Evolutionary conservation across 2,329 filamentous ascomycete genomes (phyloP).

Genomic region (Aspergillus alliaceus): DNA sequence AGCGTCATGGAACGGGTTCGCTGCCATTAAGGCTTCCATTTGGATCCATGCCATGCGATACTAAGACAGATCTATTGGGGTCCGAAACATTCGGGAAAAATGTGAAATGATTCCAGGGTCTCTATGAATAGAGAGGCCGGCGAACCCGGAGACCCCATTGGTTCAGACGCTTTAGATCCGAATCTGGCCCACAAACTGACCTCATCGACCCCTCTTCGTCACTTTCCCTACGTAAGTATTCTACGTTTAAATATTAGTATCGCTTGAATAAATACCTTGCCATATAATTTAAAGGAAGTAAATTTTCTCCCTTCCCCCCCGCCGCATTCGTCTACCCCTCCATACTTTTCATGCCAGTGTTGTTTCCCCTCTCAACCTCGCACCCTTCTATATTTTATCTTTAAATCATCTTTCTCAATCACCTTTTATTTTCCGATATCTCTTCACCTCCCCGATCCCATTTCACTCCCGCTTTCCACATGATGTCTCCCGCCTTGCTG

Average conservation of each 20-base stretch:
- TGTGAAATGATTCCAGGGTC: not conserved
- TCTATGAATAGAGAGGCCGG: constrained; percentile 6
- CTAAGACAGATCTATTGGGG: not conserved
- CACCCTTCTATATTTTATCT: constrained; percentile 1
- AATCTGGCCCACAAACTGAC: constrained; percentile 25
- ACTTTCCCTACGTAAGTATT: not conserved
- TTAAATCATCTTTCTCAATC: not conserved
- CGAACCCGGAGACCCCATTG: constrained; percentile 24
- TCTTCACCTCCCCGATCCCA: not conserved
- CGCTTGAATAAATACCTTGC: constrained; percentile 3
- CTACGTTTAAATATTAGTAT: constrained; percentile 1
- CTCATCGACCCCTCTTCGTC: constrained; percentile 29
- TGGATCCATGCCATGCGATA: not conserved
- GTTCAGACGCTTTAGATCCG: constrained; percentile 8
- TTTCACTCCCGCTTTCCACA: not conserved
- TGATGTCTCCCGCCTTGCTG: constrained; percentile 46
- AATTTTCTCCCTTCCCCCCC: not conserved
- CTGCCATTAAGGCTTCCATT: constrained; percentile 1
- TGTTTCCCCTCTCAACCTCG: not conserved
- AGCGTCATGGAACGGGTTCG: constrained; percentile 26
- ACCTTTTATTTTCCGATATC: constrained; percentile 1
- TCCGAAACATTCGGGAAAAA: constrained; percentile 4
- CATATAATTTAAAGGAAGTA: not conserved
- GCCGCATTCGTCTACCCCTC: constrained; percentile 2
- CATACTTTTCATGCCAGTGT: not conserved